These are phyloP conservation scores for Sorghum bicolor DNA, from an alignment of 176 grass and related monocot species.

Conservation along the genomic window Sorghum_bicolor_NCBIv3 NC_012871.2:60669501-60670000, in stretches of 20 bases:
- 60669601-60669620: not conserved
- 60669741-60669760: slow-evolving; percentile 95
- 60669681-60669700: slow-evolving; percentile 70
- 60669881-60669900: slow-evolving; percentile 99
- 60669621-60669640: not conserved
- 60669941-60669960: slow-evolving; percentile 97
- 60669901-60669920: slow-evolving; percentile 93
- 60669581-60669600: not conserved
- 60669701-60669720: slow-evolving; percentile 63
- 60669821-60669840: slow-evolving; percentile 5
- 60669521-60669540: not conserved
- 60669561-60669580: not conserved
- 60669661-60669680: not conserved
- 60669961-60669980: slow-evolving; percentile 88
- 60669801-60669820: not conserved
- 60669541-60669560: not conserved
- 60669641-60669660: not conserved
- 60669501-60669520: not conserved
- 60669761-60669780: slow-evolving; percentile 86
- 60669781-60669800: not conserved
- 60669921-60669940: slow-evolving; percentile 96
- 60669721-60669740: slow-evolving; percentile 94
- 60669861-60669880: slow-evolving; percentile 70
- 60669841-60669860: not conserved
- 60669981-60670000: slow-evolving; percentile 13